Base-by-base conservation (phyloP, 192 early-diverging fungal species). In the Umbelopsis ramanniana region DNA sequence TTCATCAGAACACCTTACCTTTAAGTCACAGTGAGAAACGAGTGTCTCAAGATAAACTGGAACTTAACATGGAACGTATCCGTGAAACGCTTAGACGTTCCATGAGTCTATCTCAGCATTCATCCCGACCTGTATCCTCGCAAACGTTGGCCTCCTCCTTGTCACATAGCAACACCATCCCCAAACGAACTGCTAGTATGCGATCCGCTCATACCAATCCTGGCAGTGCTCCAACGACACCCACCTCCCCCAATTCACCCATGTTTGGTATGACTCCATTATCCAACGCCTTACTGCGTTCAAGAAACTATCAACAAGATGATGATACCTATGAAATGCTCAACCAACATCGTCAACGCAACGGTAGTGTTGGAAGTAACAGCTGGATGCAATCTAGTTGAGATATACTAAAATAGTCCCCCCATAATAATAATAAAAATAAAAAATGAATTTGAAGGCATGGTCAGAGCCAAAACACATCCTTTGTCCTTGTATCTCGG, bases 141-240 rank as follows among this genome's bases (percentile, higher is more conserved):
- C 53, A 50, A 53, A 35, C 70, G 43, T 12, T 45, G 23, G 43
- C 8, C 22, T 26, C 57, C 71, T 66, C 40, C 6, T 50, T 66
- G n/a, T 33, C 57, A 66, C 57, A 68, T 68, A 45, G 46, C 23
- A 66, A 40, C 45, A 37, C 71, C 37, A 72, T 72, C 40, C 71
- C 71, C 33, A 63, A 46, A 26, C 57, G 71, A 14, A 72, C 57
- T 6, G 57, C 71, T 14, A 72, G 70, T 40, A 72, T 72, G 38
- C 48, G 69, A 8, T 70, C 69, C 2, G 40, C 69, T 19, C 35
- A 50, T 26, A 53, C 45, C 43, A 15, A 5, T 67, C 29, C 66
- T 48, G 69, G 50, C 17, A 70, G 40, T 21, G 52, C 52, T 38
- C 57, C 57, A 46, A 72, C 70, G 4, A 54, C 70, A 19, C 70